phyloP scores from a whole-genome alignment of 306 rosid species.

The Parietaria judaica region DNA sequence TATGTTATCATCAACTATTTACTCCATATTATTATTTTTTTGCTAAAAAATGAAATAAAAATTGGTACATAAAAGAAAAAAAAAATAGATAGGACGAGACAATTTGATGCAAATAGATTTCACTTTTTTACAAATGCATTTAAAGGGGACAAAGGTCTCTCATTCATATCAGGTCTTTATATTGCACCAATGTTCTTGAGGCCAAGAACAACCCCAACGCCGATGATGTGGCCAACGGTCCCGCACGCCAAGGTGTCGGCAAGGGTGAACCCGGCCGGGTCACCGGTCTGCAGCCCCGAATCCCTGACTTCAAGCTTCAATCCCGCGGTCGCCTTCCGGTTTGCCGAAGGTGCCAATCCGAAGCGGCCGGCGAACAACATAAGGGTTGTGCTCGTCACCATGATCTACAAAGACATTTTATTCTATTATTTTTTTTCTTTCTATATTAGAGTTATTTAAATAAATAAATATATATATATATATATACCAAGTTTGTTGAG shows the following conservation, averaged over 20 bases:
- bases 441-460: no score
- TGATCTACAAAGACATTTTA: constrained; percentile 37
- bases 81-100: not conserved
- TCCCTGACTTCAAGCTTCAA: constrained; percentile 81
- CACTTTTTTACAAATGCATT: constrained; percentile 2
- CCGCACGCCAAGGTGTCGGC: constrained; percentile 99
- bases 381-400: constrained; percentile 68
- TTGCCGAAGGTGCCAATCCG: constrained; percentile 94
- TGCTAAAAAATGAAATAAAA: no score
- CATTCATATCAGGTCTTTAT: constrained; percentile 7
- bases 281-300: constrained; percentile 93
- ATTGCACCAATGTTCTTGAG: constrained; percentile 70
- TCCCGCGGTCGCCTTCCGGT: constrained; percentile 90
- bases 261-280: constrained; percentile 94
- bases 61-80: no score
- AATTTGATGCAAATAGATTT: not conserved
- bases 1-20: no score
- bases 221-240: constrained; percentile 75
- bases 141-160: not conserved
- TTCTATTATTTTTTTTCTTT: not conserved
- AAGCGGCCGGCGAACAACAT: constrained; percentile 97
- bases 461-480: not conserved
- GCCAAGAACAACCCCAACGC: constrained; percentile 95
- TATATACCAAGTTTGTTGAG: constrained; percentile 85
- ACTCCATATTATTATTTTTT: no score